Evolutionary conservation across 2,329 filamentous ascomycete species (phyloP), one percentile per base, ranked within the genome.

Genomic region (Fusarium scirpi): DNA sequence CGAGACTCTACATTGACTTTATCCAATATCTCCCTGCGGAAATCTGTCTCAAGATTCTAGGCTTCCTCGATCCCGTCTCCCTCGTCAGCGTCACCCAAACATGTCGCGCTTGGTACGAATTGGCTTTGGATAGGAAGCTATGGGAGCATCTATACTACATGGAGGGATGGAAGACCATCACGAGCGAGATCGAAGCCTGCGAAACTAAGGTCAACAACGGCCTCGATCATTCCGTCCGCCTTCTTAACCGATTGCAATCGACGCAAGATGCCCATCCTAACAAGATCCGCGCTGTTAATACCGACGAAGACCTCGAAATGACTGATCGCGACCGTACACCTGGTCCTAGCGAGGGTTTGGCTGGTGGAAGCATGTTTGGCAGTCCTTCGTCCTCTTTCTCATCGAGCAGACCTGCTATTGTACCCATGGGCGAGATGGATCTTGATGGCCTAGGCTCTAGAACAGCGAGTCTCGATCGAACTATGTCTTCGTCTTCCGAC

Each of bases 1-100:
- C 94, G 6, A 87, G 94, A 55, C 90, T 98, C 5, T 94, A 98
- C 80, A 95, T 98, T 81, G 93, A 99, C 81, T 97, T 97, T 58
- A 90, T 97, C 44, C 85, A 89, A 69, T 90, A 93, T 75, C 88
- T 99, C 1, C 96, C 96, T 0, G 90, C 93, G 27, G 96, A 99
- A 79, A 92, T 99, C 74, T 97, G 94, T 65, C 90, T 96, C 46
- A 92, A 97, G 76, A 91, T 98, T 46, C 90, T 99, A 45, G 91
- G 92, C 18, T 96, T 94, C 76, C 90, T 99, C 52, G 92, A 94
- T 58, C 92, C 94, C 1, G 79, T 89, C 29, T 96, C 94, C 1
- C 85, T 99, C 41, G 85, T 98, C 60, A 89, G 88, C 52, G 92
- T 94, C 4, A 93, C 94, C 1, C 87, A 89, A 46, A 90, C 94